phyloP scores from a whole-genome alignment of 345 rosid genomes.

The Brassica rapa region DNA sequence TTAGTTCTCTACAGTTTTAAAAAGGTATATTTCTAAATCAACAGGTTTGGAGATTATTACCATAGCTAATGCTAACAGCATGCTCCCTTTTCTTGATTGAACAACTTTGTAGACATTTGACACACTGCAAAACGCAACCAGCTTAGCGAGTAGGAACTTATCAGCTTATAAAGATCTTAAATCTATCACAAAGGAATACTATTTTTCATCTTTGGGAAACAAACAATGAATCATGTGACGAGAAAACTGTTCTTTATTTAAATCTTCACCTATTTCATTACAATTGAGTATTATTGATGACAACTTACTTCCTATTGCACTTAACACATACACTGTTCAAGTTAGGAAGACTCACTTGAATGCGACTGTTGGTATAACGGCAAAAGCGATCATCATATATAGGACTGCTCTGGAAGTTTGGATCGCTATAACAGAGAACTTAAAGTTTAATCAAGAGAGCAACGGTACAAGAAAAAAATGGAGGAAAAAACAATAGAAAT shows the following conservation, averaged over 20 bases:
- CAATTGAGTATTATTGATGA: neutral
- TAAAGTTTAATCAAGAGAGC: neutral
- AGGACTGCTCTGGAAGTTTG: constrained; percentile 65
- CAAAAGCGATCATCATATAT: constrained; percentile 68
- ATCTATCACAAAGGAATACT: neutral
- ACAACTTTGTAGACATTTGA: constrained; percentile 82
- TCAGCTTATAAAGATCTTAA: neutral
- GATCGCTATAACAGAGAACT: constrained; percentile 50
- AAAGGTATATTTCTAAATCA: neutral
- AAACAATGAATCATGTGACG: neutral
- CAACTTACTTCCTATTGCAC: constrained; percentile 2
- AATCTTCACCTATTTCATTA: neutral
- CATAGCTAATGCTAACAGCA: constrained; percentile 93
- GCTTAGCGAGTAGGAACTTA: neutral
- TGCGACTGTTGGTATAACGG: constrained; percentile 78
- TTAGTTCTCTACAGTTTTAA: constrained; percentile 8
- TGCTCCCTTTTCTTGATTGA: constrained; percentile 80
- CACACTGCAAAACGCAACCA: constrained; percentile 52
- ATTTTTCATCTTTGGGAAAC: neutral
- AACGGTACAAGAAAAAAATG: neutral
- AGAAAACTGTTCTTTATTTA: neutral
- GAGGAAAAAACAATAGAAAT: neutral
- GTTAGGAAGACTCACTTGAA: constrained; percentile 67
- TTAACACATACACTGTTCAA: neutral
- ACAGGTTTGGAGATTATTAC: constrained; percentile 48